Evolutionary conservation across 306 rosid genomes (phyloP), one percentile per base, ranked within the genome.

Genomic region (Gastrolobium villosum): DNA sequence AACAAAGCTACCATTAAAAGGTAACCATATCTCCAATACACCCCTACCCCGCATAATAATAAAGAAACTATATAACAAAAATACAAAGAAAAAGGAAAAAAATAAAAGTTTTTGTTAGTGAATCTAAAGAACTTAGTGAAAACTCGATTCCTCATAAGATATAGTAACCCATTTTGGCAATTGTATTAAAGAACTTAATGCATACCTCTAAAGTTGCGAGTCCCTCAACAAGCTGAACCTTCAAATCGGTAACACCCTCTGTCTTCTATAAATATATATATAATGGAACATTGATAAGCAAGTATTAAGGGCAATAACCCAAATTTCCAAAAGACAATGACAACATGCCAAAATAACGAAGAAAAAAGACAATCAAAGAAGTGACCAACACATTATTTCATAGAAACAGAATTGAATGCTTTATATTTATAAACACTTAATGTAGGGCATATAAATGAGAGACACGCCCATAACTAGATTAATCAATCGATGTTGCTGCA

Each of bases 161-260:
- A 20, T 20, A 20, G 26, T 37, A 28, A 34, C 44, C 37, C 11
- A 40, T 55, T 61, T 43, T 8, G 10, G n/a, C 10, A 14, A 53
- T 28, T 55, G 11, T 30, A 40, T 45, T 5, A 10, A 59, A 67
- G 28, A 46, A 50, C 40, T 76, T 48, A 14, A 79, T 41, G 63
- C 72, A 64, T 77, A 89, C 97, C 97, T 85, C 93, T 34, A 92
- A 78, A 81, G 81, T 85, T 63, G 92, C 93, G 71, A 94, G 87
- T 61, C 96, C 97, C 89, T 94, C 97, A 45, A 65, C 63, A 45
- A 94, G 84, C 72, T 74, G 73, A 79, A 90, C 86, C 82, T 92
- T 90, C 83, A 92, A 83, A 75, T 76, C 80, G 46, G 89, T 30
- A 57, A 89, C 66, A 64, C 96, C 97, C 37, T 88, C 84, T 9